Evolutionary conservation across 2,329 filamentous ascomycete genomes (phyloP).

Genomic region (Orbilia oligospora): DNA sequence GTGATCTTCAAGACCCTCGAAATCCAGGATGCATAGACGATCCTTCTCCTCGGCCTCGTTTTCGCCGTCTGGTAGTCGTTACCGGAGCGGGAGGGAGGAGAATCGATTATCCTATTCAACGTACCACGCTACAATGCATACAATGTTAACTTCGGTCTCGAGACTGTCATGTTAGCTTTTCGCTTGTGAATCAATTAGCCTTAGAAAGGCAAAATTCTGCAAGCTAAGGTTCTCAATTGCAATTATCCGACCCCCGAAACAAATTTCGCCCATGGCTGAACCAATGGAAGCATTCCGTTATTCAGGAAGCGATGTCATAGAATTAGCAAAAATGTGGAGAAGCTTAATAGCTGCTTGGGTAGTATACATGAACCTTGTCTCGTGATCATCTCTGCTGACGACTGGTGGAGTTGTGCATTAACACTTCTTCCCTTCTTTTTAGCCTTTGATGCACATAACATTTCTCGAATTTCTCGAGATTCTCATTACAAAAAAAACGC

Average conservation of each 20-base stretch:
- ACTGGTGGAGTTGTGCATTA: constrained; percentile 38
- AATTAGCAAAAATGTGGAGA: constrained; percentile 47
- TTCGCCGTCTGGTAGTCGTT: background rate
- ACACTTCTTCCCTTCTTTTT: constrained; percentile 25
- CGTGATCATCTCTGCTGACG: constrained; percentile 59
- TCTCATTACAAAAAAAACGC: constrained; percentile 36
- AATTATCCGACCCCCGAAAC: constrained; percentile 60
- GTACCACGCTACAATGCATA: background rate
- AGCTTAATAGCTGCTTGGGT: constrained; percentile 24
- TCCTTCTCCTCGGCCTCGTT: constrained; percentile 12
- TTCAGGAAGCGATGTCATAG: constrained; percentile 56
- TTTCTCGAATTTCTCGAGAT: background rate
- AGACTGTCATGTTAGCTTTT: constrained; percentile 23
- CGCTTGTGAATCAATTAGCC: constrained; percentile 43
- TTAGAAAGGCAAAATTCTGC: constrained; percentile 36
- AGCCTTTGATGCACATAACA: constrained; percentile 44
- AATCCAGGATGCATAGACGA: constrained; percentile 40
- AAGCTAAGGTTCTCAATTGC: constrained; percentile 38
- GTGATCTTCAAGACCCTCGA: constrained; percentile 30
- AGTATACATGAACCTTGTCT: constrained; percentile 47
- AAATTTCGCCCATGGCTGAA: constrained; percentile 18
- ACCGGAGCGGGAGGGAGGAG: constrained; percentile 2
- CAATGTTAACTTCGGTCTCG: constrained; percentile 7
- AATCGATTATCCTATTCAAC: constrained; percentile 21
- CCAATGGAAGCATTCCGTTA: constrained; percentile 58